Percentiles rank a stretch among this genome's conserved stretches.
Conservation (phyloP, 352 stramenopile genomes). For the Pythium rhizo-oryzae region DNA sequence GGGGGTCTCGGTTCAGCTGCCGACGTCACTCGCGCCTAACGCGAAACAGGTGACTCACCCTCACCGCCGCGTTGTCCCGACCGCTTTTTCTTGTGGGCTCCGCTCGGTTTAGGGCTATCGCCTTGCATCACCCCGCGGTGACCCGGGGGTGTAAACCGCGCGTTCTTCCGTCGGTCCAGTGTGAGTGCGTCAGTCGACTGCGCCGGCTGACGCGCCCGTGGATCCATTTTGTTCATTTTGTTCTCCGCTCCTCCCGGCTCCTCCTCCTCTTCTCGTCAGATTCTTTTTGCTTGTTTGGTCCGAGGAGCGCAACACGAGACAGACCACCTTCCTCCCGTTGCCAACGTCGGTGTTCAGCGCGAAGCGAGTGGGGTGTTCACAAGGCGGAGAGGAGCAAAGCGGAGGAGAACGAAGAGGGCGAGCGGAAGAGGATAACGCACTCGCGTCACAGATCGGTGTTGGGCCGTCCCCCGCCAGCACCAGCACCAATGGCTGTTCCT, state of each 20-base stretch:
- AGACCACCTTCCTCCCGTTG: background rate
- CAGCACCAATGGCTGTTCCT: background rate
- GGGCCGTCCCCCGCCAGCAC: background rate
- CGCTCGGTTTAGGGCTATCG: background rate
- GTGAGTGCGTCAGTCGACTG: background rate
- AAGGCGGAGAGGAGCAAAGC: background rate
- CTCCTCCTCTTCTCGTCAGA: background rate
- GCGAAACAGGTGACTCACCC: background rate
- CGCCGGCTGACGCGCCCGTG: background rate
- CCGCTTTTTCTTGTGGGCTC: slow-evolving; percentile 18
- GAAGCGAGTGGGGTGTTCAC: too few species aligned
- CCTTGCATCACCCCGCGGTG: background rate
- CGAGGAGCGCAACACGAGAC: background rate
- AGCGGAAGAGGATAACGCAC: background rate
- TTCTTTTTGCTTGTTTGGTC: background rate
- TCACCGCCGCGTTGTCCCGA: too few species aligned
- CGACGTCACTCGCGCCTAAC: background rate
- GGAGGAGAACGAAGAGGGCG: background rate
- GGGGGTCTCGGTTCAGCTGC: slow-evolving; percentile 4
- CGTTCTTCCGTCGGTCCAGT: background rate
- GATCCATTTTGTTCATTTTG: background rate
- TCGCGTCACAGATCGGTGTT: background rate
- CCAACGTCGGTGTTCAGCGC: too few species aligned
- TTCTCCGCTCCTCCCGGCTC: background rate
- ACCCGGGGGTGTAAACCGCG: background rate